Base-by-base conservation (phyloP, 2,329 filamentous ascomycete genomes). In the Pseudogymnoascus sp. region DNA sequence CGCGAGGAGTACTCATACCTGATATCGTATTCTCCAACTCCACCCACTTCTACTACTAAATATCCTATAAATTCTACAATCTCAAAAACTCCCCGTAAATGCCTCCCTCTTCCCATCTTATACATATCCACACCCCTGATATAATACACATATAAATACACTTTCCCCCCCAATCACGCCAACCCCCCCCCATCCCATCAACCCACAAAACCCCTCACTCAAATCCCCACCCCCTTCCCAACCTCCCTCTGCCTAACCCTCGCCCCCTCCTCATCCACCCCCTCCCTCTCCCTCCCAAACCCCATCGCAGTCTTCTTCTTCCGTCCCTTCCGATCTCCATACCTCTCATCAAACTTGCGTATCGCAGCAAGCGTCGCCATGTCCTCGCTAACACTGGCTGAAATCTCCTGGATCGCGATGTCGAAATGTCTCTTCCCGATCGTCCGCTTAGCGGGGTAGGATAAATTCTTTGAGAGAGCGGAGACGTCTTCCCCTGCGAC, bases 301-400 rank as follows among this genome's bases (percentile, higher is more conserved):
- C 86, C 86, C 77, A 89, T 83, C 6, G 74, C 76, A 65, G 77
- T 78, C 63, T 75, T 76, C 75, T 84, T 86, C 73, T 84, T 85
- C 72, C 85, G 83, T 69, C 84, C 85, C 72, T 85, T 88, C 37
- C 88, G 84, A 73, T 96, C 92, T 25, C 95, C 93, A 74, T 93
- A 99, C 75, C 93, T 90, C 77, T 96, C 91, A 73, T 99, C 95
- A 73, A 98, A 99, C 77, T 96, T 96, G 70, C 91, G 85, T 71
- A 99, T 96, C 11, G 90, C 90, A 68, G 86, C 85, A 67, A 99
- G 79, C 34, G 86, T 91, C 60, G 85, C 82, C 93, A 97, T 98
- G 72, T 99, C 93, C 75, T 97, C 93, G 70, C 86, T 93, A 69
- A 97, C 93, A 71, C 90, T 96, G 0, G 95, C 92, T 64, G 89